Evolutionary conservation across 208 protist genomes (phyloP).

Genomic region (Acanthamoeba healyi): DNA sequence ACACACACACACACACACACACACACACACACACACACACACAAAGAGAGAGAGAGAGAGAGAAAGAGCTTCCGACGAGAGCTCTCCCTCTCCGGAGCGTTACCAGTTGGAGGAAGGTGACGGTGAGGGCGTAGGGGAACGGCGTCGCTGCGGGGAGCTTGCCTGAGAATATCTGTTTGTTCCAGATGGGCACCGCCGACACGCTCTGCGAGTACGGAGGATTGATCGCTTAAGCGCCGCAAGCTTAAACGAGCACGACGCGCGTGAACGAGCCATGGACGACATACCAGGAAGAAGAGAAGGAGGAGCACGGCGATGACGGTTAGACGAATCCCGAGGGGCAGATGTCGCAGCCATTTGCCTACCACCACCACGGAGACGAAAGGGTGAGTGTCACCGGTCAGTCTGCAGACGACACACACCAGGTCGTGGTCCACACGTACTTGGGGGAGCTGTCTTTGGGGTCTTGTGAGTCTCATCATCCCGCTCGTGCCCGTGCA

Average conservation of each 20-base stretch:
- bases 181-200: slow-evolving; percentile 5
- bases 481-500: too few species aligned
- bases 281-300: neutral
- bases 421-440: neutral
- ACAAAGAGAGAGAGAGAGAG: neutral
- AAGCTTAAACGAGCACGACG: neutral
- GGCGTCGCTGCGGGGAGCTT: neutral
- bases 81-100: too few species aligned
- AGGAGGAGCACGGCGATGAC: neutral
- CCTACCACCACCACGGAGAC: neutral
- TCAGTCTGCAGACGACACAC: too few species aligned
- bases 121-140: slow-evolving; percentile 34
- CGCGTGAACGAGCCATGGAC: neutral
- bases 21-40: neutral
- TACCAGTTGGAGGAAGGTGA: slow-evolving; percentile 54
- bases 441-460: neutral
- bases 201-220: too few species aligned
- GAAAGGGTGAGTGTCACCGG: too few species aligned
- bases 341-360: slow-evolving; percentile 33
- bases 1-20: too few species aligned
- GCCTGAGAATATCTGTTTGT: slow-evolving; percentile 37
- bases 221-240: too few species aligned
- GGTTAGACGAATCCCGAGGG: neutral
- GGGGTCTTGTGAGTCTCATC: neutral
- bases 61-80: too few species aligned